phyloP scores from a whole-genome alignment of 2,329 filamentous ascomycete species.

The Tolypocladium guangdongense region DNA sequence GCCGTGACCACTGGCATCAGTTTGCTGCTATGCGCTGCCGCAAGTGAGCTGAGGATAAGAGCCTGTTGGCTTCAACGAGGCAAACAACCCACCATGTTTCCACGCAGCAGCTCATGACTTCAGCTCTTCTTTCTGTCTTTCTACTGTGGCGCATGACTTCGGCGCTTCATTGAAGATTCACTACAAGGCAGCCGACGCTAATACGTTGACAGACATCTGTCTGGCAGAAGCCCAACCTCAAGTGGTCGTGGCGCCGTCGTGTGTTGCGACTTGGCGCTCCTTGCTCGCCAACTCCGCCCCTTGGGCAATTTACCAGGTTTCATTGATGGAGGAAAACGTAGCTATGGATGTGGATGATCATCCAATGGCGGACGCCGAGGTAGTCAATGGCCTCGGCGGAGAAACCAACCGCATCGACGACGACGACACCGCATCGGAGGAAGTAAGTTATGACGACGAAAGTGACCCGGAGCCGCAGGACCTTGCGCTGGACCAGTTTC shows the following conservation, averaged over 20 bases:
- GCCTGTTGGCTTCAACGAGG: not conserved
- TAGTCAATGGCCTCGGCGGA: conserved; percentile 13
- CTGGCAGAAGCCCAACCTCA: not conserved
- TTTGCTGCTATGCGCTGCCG: not conserved
- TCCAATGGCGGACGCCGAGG: conserved; percentile 29
- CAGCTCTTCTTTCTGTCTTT: not conserved
- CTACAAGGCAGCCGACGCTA: not conserved
- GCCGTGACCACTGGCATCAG: not conserved
- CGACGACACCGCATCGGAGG: conserved; percentile 21
- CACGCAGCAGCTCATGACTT: not conserved
- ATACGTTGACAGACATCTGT: not conserved
- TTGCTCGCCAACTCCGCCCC: not conserved
- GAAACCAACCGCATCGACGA: conserved; percentile 10
- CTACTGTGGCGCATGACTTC: not conserved
- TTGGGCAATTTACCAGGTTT: not conserved
- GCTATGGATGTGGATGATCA: conserved; percentile 33
- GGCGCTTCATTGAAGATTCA: not conserved
- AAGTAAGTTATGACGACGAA: conserved; percentile 23
- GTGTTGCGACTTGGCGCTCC: not conserved
- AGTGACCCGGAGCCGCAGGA: conserved; percentile 25
- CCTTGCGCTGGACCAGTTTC: conserved; percentile 25
- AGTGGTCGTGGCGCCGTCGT: not conserved
- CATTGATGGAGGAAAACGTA: conserved; percentile 10
- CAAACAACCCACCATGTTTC: not conserved
- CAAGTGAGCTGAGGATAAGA: not conserved